Conservation (phyloP, 2,329 filamentous ascomycete species). For the Colletotrichum spaethianum region DNA sequence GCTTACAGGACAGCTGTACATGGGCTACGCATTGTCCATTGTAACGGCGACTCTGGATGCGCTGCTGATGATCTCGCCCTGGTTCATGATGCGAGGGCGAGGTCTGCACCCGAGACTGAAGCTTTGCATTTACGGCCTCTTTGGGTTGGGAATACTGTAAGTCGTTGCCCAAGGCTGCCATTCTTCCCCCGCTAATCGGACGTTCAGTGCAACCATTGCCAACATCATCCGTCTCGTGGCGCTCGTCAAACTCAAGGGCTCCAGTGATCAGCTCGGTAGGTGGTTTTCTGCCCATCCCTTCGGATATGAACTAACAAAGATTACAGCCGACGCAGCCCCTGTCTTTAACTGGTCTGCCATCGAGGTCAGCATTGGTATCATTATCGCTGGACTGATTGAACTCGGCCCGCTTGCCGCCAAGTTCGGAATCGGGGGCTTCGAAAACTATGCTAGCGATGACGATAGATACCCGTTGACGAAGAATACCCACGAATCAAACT, state of each 20-base stretch:
- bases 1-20: conserved; percentile 22
- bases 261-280: conserved; percentile 23
- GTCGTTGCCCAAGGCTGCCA: neutral
- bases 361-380: conserved; percentile 32
- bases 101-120: conserved; percentile 23
- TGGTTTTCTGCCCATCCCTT: fast-evolving
- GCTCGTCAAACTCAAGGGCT: conserved; percentile 14
- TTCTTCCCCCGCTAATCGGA: neutral
- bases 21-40: conserved; percentile 33
- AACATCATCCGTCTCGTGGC: conserved; percentile 32
- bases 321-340: conserved; percentile 24
- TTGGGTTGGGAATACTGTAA: conserved; percentile 31
- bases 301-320: neutral
- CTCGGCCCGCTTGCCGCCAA: conserved; percentile 35
- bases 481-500: neutral
- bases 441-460: neutral
- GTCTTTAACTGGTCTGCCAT: conserved; percentile 35
- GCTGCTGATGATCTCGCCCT: conserved; percentile 21
- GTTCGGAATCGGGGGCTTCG: conserved; percentile 25
- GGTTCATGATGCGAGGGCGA: conserved; percentile 33
- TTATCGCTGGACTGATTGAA: conserved; percentile 32
- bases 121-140: conserved; percentile 28
- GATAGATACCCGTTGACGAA: neutral
- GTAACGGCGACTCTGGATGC: conserved; percentile 26
- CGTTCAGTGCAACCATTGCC: conserved; percentile 19